Base-by-base conservation (phyloP, 805 yeast species). In the Cyberlindnera samutprakarnensis region DNA sequence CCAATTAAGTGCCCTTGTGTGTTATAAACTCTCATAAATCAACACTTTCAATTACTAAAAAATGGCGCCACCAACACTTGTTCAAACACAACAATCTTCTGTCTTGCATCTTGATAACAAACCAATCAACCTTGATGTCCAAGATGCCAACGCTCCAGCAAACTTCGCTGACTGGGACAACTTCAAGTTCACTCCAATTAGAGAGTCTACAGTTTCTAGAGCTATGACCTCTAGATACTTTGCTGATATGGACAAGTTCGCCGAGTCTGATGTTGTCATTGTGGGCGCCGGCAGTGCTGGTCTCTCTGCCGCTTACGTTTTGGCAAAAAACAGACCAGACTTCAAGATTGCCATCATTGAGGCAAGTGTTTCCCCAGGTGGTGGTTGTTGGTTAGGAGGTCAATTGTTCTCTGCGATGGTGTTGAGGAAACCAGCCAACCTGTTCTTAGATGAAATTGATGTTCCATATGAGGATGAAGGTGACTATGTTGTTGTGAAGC, bases 271-370 rank as follows among this genome's bases (percentile, higher is more conserved):
- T 48, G 70, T 80, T 28, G 81, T 80, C 27, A 75, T 80, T 47
- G 70, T 80, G 38, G 90, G 90, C 36, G 87, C 86, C 18, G 87
- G 88, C 24, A 76, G 84, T 17, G 75, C 84, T 26, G 88, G 88
- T 27, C 63, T 80, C 38, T 70, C 81, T 33, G 82, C 86, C 18
- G 88, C 87, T n/a, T 80, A 73, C 51, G 72, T 70, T 23, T 63
- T 80, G 45, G 86, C 82, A 31, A 75, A 69, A 53, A 72, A 78
- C 49, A 70, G 88, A 54, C 88, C 90, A 12, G 86, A 80, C 43
- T 62, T 80, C 46, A 79, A 75, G 54, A 72, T 80, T 42, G 84
- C 85, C 39, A 74, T 78, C 41, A 68, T 80, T 36, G 90, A 80
- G 59, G 78, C 84, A 22, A 68, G 70, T 41, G 84, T 79, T n/a